Conservation (phyloP, 345 rosid genomes). For the Syzygium jambos region DNA sequence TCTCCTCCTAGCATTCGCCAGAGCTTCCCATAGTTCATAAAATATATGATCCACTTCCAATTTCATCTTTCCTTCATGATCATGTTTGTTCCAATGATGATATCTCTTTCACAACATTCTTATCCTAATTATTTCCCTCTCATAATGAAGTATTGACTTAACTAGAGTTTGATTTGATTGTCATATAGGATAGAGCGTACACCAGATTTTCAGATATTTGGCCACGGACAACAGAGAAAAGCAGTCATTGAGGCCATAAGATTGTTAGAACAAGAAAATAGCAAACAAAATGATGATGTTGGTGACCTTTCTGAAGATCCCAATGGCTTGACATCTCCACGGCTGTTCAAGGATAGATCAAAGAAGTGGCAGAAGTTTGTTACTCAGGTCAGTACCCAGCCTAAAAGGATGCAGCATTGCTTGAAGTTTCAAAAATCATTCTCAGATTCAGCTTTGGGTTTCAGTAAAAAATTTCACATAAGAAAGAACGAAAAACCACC, state of each 20-base stretch:
- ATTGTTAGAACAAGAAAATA: conserved; percentile 52
- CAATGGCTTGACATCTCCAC: conserved; percentile 26
- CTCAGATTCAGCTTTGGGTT: not conserved
- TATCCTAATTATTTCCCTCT: not conserved
- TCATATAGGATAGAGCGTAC: conserved; percentile 66
- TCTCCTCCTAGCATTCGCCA: not conserved
- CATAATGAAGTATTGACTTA: not conserved
- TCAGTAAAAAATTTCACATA: not conserved
- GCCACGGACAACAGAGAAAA: conserved; percentile 91
- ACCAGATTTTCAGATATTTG: conserved; percentile 75
- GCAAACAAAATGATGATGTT: conserved; percentile 13
- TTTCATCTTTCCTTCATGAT: not conserved
- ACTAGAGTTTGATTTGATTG: not conserved
- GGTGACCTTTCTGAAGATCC: conserved; percentile 30
- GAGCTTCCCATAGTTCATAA: not conserved
- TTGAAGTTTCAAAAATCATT: not conserved
- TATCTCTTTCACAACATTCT: not conserved
- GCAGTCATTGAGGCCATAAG: conserved; percentile 91
- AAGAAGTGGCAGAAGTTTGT: conserved; percentile 93
- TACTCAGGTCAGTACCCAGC: conserved; percentile 50
- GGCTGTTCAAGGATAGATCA: conserved; percentile 61
- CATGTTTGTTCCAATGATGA: not conserved
- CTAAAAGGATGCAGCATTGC: not conserved
- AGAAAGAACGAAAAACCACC: not conserved
- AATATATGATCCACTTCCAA: not conserved